Base-by-base conservation (phyloP, 331 rosid species). In the Telfairia occidentalis region DNA sequence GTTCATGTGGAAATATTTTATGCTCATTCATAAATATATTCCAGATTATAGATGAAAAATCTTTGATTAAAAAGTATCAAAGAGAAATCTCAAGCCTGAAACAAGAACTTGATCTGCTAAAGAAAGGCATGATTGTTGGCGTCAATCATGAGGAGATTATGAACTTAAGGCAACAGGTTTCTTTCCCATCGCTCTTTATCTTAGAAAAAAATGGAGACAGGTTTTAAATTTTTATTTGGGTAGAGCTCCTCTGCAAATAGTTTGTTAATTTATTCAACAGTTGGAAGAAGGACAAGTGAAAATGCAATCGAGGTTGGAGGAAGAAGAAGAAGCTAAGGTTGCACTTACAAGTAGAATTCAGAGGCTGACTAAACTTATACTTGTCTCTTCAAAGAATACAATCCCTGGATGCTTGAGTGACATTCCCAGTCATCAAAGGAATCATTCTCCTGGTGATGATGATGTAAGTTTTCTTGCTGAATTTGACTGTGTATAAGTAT, bases 291-390 rank as follows among this genome's bases (percentile, higher is more conserved):
- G 97, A 80, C 99, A 96, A 81, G 96, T 89, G 43, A 96, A 96
- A 86, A 90, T 96, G 99, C 99, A 89, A 78, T 96, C 96, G 71
- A 90, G 99, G 84, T 82, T 96, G 82, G 99, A 96, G 88, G 99
- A 96, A 80, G 99, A 96, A 85, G 99, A 96, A 84, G 99, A 96
- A 19, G 99, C 97, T 54, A 96, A 96, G 89, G 97, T 89, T 83
- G 97, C 97, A 79, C 97, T 96, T 61, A 82, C 88, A 91, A 96
- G 99, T 86, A 89, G 99, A 87, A 96, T 96, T 80, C 99, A 96
- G 85, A 85, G 99, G 86, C 91, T 96, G 75, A 96, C 99, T 26
- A 96, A 96, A 83, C 99, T 96, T 72, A 96, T 96, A 80, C 92
- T 96, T 78, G 99, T 96, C 81, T 96, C 99, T 73, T 87, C 99